A percentile compares a stretch with the other conserved stretches of the same genome.
phyloP scores from a whole-genome alignment of 176 grass and related monocot species.

The Cocos nucifera region DNA sequence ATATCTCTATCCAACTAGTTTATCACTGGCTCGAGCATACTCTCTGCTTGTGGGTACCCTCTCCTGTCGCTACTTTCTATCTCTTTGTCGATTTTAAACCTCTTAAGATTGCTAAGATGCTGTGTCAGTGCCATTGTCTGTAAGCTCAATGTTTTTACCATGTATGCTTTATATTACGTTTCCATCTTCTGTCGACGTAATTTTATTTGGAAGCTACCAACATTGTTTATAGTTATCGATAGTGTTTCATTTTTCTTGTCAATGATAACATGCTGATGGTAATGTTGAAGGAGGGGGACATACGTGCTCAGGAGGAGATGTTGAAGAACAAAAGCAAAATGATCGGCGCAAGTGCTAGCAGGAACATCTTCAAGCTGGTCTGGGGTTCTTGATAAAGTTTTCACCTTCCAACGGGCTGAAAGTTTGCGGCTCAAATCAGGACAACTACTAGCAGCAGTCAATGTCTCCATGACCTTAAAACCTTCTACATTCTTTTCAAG shows the following conservation, averaged over 20 bases:
- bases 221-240: neutral
- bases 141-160: no score
- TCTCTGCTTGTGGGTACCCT: slow-evolving; percentile 37
- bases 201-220: neutral
- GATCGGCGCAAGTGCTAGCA: slow-evolving; percentile 45
- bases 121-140: no score
- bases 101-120: no score
- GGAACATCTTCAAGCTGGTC: slow-evolving; percentile 64
- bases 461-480: no score
- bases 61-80: neutral
- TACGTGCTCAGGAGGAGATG: slow-evolving; percentile 59
- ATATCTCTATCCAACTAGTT: slow-evolving; percentile 44
- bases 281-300: slow-evolving; percentile 48
- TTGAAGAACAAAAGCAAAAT: slow-evolving; percentile 43
- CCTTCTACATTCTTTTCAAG: no score
- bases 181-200: neutral
- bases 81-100: no score
- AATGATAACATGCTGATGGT: neutral
- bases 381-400: slow-evolving; percentile 23
- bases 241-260: slow-evolving; percentile 4
- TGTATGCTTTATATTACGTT: no score
- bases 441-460: no score
- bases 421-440: no score
- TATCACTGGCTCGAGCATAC: slow-evolving; percentile 57
- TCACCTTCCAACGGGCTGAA: neutral